Evolutionary conservation across 306 rosid genomes (phyloP), one percentile per base, ranked within the genome.

Genomic region (Prunus davidiana): DNA sequence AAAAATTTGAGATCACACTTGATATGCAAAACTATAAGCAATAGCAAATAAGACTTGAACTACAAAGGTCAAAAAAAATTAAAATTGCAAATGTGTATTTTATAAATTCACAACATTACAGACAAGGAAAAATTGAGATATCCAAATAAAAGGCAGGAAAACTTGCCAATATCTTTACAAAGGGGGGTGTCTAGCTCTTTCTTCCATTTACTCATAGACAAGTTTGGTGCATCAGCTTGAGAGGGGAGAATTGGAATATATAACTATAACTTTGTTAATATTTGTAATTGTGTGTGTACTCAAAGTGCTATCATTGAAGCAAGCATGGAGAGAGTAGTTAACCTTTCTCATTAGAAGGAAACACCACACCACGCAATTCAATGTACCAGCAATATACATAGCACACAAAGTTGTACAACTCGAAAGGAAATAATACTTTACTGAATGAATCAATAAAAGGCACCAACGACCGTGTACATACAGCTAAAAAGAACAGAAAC

Each of bases 1-100:
- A 69, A 51, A 78, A 51, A 78, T 71, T 25, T 68, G 38, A 51
- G 58, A 51, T 41, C 52, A 51, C 67, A 62, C 71, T 49, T 6
- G 38, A 14, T 49, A 34, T 49, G 49, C 19, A 41, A 65, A 72
- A 55, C 63, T 34, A 19, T 16, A 73, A 69, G 47, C 34, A 32
- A 30, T n/a, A 43, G 71, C 20, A 66, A 38, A 20, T 66, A 22
- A 12, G 27, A 19, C 20, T 12, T 41, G 71, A 12, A 41, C 43
- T 41, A 66, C 70, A 41, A 41, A 49, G 24, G 24, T 49, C n/a
- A 61, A 61, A 61, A 61, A 12, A 12, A 61, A 61, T 61, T 27
- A 61, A 61, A 61, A 30, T 27, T 61, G 13, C 34, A 27, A 27
- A 20, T 54, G 1, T 54, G 58, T 7, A 54, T 54, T 54, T 15